Base-by-base conservation (phyloP, 139 green algal genomes). In the Spirogloea muscicola region DNA sequence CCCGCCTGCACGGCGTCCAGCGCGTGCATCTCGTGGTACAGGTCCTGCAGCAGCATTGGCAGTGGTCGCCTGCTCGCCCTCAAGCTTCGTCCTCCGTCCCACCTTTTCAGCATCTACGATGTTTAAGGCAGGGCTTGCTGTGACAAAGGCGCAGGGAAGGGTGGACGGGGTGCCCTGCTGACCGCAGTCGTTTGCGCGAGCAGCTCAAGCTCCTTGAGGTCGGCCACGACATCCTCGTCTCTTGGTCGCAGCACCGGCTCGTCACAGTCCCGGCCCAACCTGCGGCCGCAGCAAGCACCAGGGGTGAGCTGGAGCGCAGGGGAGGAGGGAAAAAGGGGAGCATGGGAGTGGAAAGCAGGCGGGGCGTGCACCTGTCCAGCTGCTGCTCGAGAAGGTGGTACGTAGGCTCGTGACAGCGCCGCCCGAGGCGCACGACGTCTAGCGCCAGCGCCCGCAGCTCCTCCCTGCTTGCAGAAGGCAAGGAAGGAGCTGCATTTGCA, bases 381-480 rank as follows among this genome's bases (percentile, higher is more conserved):
- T 68, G 29, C 9, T 63, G 39, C 4, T 33, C 36, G 6, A 79
- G 62, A 25, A 18, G 41, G 18, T 75, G 44, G 3, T 29, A 33
- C 16, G 7, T 13, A 16, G 70, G 29, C 16, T 78, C 63, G 2
- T 48, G 10, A 40, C 70, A 79, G 9, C 51, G 29, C 27, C 31
- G 25, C 37, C 70, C 70, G 1, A 79, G 70, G 25, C 70, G 70
- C 34, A 44, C 70, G 36, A 79, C 70, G 5, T 79, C 70, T 33
- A 65, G 46, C 2, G 60, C 70, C 40, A 79, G 42, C 9, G n/a
- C 25, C 39, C 43, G 43, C 25, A 79, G 36, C 58, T 79, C 70
- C 10, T 27, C 33, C 31, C 67, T 76, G 42, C 40, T 33, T 27
- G 43, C 42, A 21, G 21, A 21, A 55, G 43, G 16, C 43, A 51